Conservation (phyloP, 2,329 filamentous ascomycete species). For the Aspergillus transmontanensis region DNA sequence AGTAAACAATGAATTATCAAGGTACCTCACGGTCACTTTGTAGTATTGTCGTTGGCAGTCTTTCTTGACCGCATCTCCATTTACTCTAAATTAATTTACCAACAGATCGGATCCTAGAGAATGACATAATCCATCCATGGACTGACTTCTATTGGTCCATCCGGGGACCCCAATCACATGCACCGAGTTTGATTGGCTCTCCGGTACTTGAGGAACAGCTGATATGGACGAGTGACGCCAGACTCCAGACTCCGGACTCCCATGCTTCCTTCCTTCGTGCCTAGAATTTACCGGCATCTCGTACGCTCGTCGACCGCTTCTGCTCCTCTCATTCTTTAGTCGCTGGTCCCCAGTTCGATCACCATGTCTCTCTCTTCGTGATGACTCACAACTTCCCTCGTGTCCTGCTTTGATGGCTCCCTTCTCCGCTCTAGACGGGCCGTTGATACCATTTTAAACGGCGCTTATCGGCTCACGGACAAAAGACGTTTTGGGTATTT, state of each 20-base stretch:
- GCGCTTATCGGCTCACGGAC: constrained; percentile 17
- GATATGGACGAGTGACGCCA: constrained; percentile 32
- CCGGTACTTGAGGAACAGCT: constrained; percentile 17
- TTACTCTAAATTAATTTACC: neutral
- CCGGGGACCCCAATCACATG: constrained; percentile 20
- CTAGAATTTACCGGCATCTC: constrained; percentile 16
- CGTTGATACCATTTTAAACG: constrained; percentile 7
- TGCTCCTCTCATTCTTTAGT: constrained; percentile 11
- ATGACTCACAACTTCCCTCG: constrained; percentile 12
- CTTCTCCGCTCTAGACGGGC: constrained; percentile 1
- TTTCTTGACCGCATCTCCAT: neutral
- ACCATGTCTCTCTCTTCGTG: constrained; percentile 11
- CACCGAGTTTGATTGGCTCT: constrained; percentile 19
- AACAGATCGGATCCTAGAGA: neutral
- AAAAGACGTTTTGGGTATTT: constrained; percentile 10
- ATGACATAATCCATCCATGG: constrained; percentile 18
- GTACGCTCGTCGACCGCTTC: constrained; percentile 15
- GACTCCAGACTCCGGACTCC: constrained; percentile 10
- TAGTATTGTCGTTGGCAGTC: neutral
- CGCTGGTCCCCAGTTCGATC: neutral
- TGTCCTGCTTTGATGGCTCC: constrained; percentile 15
- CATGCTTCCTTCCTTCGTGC: constrained; percentile 11
- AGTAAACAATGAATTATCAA: no score
- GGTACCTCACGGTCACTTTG: neutral
- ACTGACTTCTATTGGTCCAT: constrained; percentile 12